Percentiles rank a stretch among this genome's conserved stretches.
phyloP scores from a whole-genome alignment of 2,329 filamentous ascomycete genomes.

The Aspergillus fischeri region DNA sequence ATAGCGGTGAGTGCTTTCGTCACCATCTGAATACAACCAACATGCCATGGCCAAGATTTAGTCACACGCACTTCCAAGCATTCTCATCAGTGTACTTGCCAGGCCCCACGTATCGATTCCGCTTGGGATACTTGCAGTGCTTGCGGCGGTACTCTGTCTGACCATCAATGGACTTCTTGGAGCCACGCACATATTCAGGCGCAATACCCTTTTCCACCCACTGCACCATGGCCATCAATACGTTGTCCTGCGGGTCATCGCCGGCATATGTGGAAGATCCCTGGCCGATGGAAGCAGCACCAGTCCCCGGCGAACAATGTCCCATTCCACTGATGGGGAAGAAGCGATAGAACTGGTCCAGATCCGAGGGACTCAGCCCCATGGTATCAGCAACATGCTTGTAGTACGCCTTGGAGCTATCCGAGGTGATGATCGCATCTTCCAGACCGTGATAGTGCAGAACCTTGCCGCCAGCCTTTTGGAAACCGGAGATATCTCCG shows the following conservation, averaged over 20 bases:
- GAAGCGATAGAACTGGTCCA: constrained; percentile 45
- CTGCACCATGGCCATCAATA: constrained; percentile 46
- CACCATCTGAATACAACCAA: too few relatives aligned
- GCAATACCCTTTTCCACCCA: constrained; percentile 47
- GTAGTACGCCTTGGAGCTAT: constrained; percentile 51
- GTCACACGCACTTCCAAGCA: constrained; percentile 30
- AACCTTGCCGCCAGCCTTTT: constrained; percentile 40
- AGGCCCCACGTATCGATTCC: constrained; percentile 29
- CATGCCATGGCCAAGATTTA: too few relatives aligned
- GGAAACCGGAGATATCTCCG: constrained; percentile 47
- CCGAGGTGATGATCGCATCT: constrained; percentile 50
- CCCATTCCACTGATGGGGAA: constrained; percentile 53
- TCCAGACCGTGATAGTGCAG: constrained; percentile 41
- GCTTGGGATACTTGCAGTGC: constrained; percentile 43
- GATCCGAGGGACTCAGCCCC: constrained; percentile 23
- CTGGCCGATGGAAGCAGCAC: constrained; percentile 42
- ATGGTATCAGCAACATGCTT: constrained; percentile 41
- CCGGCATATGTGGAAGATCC: constrained; percentile 16
- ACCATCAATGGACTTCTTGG: constrained; percentile 43
- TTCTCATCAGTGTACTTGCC: constrained; percentile 32
- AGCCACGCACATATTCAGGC: constrained; percentile 39
- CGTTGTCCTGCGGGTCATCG: constrained; percentile 41
- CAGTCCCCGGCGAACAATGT: constrained; percentile 45
- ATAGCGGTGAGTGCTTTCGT: too few relatives aligned
- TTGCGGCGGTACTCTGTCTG: constrained; percentile 42